A percentile compares a stretch with the other conserved stretches of the same genome.
phyloP scores from a whole-genome alignment of 148 eudicot genomes.

The Limonium bicolor region DNA sequence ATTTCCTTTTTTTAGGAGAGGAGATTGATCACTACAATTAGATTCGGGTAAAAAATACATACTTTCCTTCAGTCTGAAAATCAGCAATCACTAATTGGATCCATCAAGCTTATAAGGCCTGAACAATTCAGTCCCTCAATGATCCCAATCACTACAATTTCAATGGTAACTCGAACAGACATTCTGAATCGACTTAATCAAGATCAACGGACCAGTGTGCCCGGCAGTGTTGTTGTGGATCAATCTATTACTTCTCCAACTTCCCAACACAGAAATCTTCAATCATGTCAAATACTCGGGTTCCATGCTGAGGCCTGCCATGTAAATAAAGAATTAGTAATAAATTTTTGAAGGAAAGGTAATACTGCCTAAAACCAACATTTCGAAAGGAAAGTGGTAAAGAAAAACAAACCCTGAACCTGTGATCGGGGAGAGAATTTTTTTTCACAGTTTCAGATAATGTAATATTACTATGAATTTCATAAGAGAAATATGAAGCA shows the following conservation, averaged over 20 bases:
- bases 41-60: no score
- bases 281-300: slow-evolving; percentile 76
- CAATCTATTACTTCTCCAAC: slow-evolving; percentile 35
- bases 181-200: no score
- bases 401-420: not conserved
- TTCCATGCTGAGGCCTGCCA: slow-evolving; percentile 87
- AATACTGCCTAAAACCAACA: not conserved
- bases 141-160: no score
- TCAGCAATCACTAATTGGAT: no score
- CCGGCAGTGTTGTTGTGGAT: no score
- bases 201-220: no score
- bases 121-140: no score
- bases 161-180: no score
- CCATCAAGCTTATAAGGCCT: no score
- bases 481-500: not conserved
- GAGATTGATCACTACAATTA: no score
- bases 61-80: no score
- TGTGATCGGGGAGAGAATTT: not conserved
- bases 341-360: not conserved
- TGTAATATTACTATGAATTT: not conserved
- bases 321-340: not conserved
- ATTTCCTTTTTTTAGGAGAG: no score
- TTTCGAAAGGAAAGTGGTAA: not conserved
- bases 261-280: slow-evolving; percentile 81
- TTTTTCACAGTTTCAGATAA: not conserved